Evolutionary conservation across 306 rosid species (phyloP), one percentile per base, ranked within the genome.

Genomic region (Oxytropis ochrocephala): DNA sequence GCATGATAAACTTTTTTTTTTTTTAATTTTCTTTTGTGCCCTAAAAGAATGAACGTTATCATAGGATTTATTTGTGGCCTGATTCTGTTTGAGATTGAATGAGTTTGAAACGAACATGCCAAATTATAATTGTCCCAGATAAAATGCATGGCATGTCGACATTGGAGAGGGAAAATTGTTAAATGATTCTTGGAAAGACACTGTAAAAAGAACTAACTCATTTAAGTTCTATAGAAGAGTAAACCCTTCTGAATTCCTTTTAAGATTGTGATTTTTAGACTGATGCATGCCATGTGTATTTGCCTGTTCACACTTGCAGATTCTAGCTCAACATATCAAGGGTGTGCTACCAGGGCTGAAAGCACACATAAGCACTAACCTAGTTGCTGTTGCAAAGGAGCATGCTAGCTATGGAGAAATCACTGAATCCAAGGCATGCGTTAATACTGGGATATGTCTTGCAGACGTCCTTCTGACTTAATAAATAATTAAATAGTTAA

Each of bases 351-450:
- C 99, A 0, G 96, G 91, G 73, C 78, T 95, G 67, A 89, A 89
- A 78, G 95, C 97, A 70, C 96, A 96, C 54, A 91, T 95, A 80
- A 95, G 91, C 82, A 76, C 87, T 65, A 84, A 93, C 19, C 72
- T 95, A 42, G 89, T 91, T 48, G 50, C 92, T 76, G 92, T 89
- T 80, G 99, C 99, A 19, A 95, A 95, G 87, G 97, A 95, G 82
- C 96, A 89, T 52, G 91, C 92, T 61, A 87, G 95, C 83, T 95
- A 89, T 75, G 99, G 99, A 51, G 99, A 91, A 75, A 89, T 95
- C 81, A 85, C 96, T 0, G 99, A 95, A 75, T 87, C 96, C 69
- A 95, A 91, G 97, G 99, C 79, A 78, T 72, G 79, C 78, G 53
- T 60, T 54, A 29, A 39, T 64, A 58, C 51, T 4, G 14, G 55